Evolutionary conservation across 352 stramenopile species (phyloP).

Genomic region (Phytopythium sindhum): DNA sequence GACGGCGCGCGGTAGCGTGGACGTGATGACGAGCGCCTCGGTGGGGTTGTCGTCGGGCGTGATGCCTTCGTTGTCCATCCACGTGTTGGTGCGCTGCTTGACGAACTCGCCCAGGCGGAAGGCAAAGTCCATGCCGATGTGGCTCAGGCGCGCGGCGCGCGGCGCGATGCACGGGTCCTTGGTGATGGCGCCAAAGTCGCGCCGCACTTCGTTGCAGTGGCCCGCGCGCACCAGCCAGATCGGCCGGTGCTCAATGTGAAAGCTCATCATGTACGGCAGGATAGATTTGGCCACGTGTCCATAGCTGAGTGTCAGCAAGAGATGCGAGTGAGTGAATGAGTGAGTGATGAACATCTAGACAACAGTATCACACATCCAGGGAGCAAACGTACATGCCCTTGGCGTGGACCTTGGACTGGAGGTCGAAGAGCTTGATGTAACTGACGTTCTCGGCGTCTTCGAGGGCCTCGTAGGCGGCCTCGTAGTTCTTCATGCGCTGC

Average conservation of each 20-base stretch:
- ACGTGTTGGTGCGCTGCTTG: slow-evolving; percentile 62
- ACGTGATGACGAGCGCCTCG: slow-evolving; percentile 72
- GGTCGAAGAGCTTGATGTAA: slow-evolving; percentile 90
- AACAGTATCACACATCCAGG: neutral
- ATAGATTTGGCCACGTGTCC: slow-evolving; percentile 90
- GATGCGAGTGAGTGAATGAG: slow-evolving; percentile 3
- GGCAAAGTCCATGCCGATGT: slow-evolving; percentile 91
- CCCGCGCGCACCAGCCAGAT: slow-evolving; percentile 92
- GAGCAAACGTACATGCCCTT: slow-evolving; percentile 64
- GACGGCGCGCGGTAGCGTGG: slow-evolving; percentile 72
- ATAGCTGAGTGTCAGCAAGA: slow-evolving; percentile 27
- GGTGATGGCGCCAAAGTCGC: slow-evolving; percentile 64
- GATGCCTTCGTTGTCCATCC: slow-evolving; percentile 43
- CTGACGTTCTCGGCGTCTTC: slow-evolving; percentile 83
- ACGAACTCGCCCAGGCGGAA: slow-evolving; percentile 90
- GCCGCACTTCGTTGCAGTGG: slow-evolving; percentile 73
- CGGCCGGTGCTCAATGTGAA: slow-evolving; percentile 91
- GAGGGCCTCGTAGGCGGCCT: slow-evolving; percentile 83
- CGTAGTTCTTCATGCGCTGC: slow-evolving; percentile 85
- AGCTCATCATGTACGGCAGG: slow-evolving; percentile 93
- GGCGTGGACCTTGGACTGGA: slow-evolving; percentile 84
- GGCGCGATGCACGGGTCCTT: slow-evolving; percentile 73
- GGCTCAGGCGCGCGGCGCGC: slow-evolving; percentile 80
- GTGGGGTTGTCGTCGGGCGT: slow-evolving; percentile 35
- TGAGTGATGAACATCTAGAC: neutral